Evolutionary conservation across 2,329 filamentous ascomycete species (phyloP), one percentile per base, ranked within the genome.

Genomic region (Fusarium keratoplasticum): DNA sequence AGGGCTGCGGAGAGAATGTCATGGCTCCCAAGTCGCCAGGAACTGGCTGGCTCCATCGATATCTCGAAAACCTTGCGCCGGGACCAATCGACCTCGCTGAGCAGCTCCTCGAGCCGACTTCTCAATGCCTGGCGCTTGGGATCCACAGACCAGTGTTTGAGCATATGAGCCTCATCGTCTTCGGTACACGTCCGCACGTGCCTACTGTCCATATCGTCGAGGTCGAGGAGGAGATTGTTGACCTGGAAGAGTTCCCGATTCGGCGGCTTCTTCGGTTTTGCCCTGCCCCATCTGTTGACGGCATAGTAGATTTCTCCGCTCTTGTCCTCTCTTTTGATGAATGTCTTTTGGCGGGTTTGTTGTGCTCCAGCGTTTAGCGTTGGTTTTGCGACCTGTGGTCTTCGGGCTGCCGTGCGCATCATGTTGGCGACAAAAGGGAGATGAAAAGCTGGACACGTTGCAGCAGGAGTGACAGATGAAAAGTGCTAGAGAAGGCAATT

Each of bases 201-300:
- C 1, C 76, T 80, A 71, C 77, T 85, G 22, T 85, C 82, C 69
- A 86, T 83, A 52, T 86, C 85, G 71, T 90, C 88, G 42, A 90
- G 86, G 67, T 90, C 87, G 42, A 90, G 82, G 4, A 89, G 77
- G 13, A 86, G 70, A 20, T 82, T 63, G 14, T 86, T 83, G 44
- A 87, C 80, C 27, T 85, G 77, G 69, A 85, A 84, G 68, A 84
- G 81, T n/a, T 81, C 74, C 55, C 74, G 36, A 11, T 76, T 44
- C 9, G 54, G 58, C 2, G 73, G 68, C 1, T 29, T 33, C 31
- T 76, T 74, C 4, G 75, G 66, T 18, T 50, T 35, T 11, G 59
- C 47, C 18, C 11, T 31, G 5, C 65, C 52, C 44, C 64, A 40
- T 27, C 42, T 77, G 64, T 77, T 79, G 55, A 79, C 25, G 11